These are phyloP conservation scores for Vigna angularis DNA, from an alignment of 306 rosid genomes.

Conservation along the genomic window DNA sequence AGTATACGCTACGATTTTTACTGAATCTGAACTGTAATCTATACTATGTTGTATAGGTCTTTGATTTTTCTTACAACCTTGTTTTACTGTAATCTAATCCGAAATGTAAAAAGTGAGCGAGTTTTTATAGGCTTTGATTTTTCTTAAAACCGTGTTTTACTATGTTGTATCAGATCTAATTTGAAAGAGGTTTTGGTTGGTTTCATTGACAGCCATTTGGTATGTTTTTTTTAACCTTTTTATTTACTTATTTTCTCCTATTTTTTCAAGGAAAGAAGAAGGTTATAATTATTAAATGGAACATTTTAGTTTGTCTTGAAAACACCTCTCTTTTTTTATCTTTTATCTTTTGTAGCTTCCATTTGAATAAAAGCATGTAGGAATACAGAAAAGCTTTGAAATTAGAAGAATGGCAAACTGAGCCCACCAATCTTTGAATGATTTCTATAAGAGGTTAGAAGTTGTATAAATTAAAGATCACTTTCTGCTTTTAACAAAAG, in stretches of 20 bases:
- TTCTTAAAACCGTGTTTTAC: no score
- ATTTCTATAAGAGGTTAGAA: neutral
- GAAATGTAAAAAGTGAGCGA: no score
- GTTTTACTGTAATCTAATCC: no score
- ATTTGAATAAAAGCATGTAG: slow-evolving; percentile 2
- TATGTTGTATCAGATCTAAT: slow-evolving; percentile 18
- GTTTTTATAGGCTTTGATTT: no score
- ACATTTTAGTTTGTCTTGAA: neutral
- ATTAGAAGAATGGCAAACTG: neutral
- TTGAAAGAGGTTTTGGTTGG: neutral
- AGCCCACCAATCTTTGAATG: neutral
- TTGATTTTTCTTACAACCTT: no score
- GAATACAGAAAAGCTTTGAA: neutral
- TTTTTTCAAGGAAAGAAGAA: neutral
- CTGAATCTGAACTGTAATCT: no score
- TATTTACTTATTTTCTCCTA: neutral
- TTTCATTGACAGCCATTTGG: neutral
- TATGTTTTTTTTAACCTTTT: neutral
- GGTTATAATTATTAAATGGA: neutral
- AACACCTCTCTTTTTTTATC: neutral
- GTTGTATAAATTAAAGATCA: neutral
- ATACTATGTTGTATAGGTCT: no score
- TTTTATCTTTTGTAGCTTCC: neutral
- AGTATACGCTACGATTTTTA: no score
- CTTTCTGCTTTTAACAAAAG: neutral